Base-by-base conservation (phyloP, 805 yeast species). In the Wickerhamiella bombiphila region DNA sequence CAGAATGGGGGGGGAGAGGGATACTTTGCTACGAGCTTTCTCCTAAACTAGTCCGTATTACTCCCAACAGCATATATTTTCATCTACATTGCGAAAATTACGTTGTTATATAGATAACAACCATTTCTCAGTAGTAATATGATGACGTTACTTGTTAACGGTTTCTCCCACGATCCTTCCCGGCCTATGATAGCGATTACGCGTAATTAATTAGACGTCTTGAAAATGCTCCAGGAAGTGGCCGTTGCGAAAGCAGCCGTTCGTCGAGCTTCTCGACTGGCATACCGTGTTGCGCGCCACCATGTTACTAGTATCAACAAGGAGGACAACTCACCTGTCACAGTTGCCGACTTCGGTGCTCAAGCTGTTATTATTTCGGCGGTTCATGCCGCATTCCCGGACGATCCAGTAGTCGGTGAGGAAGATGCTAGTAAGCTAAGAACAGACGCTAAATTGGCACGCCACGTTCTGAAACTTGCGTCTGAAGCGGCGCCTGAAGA, bases 261-360 rank as follows among this genome's bases (percentile, higher is more conserved):
- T 17, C 80, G 75, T 50, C 69, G 91, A 52, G 97, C 98, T 1
- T 72, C 93, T 2, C 52, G 70, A 15, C 64, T 88, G 40, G 83
- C 95, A 65, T 50, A 71, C 72, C 42, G 74, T 72, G 57, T 77
- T 4, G 52, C 60, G 4, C 29, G 45, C 36, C 17, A 32, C 17
- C 37, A 41, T 22, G 40, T 50, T n/a, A 34, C 46, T 2, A 43
- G 34, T 3, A 70, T 83, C 40, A 76, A 83, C 42, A 91, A 91
- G 55, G 69, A 70, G 29, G 99, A 88, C 56, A 73, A 75, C 44
- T 82, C 95, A 1, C 99, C 99, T 1, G 99, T 91, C 13, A 91
- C 99, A 7, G 59, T 63, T 14, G 98, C 97, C 14, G 99, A 91
- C 57, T 91, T 80, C 54, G 94, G 94, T 3, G 86, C 96, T 0